Percentiles rank a stretch among this genome's conserved stretches.
Evolutionary conservation across 225 moss, liverwort and hornwort species (phyloP).

Genomic region (Pleurozium schreberi): DNA sequence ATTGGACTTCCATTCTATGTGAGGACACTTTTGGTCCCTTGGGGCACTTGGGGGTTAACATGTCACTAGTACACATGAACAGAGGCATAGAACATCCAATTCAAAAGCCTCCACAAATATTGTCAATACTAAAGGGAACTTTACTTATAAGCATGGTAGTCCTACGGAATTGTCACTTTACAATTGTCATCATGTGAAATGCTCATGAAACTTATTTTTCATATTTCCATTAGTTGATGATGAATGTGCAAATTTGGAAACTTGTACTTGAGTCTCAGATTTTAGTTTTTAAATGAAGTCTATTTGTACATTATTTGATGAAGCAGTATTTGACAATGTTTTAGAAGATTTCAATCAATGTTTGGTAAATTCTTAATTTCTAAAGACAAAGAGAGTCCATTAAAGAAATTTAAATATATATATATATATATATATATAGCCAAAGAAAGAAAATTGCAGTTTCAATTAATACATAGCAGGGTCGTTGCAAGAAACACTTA

Average conservation of each 20-base stretch:
- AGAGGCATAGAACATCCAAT: not conserved
- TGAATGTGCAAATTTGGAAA: not conserved
- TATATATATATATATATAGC: too few species aligned
- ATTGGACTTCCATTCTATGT: too few species aligned
- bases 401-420: too few species aligned
- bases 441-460: accelerated
- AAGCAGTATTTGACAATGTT: not conserved
- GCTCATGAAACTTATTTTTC: not conserved
- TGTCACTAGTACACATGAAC: not conserved
- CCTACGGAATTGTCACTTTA: not conserved
- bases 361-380: not conserved
- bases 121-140: not conserved
- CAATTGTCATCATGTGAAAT: not conserved
- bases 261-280: too few species aligned
- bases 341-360: not conserved
- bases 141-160: not conserved
- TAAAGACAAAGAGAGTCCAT: not conserved
- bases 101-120: not conserved
- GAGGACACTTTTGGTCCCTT: too few species aligned
- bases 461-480: accelerated
- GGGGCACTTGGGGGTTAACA: not conserved
- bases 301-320: not conserved
- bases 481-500: too few species aligned
- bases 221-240: accelerated
- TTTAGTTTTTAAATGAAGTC: too few species aligned